These are phyloP conservation scores for Apiospora rasikravindrae DNA, from an alignment of 2,329 filamentous ascomycete species.

Conservation along the genomic window DNA sequence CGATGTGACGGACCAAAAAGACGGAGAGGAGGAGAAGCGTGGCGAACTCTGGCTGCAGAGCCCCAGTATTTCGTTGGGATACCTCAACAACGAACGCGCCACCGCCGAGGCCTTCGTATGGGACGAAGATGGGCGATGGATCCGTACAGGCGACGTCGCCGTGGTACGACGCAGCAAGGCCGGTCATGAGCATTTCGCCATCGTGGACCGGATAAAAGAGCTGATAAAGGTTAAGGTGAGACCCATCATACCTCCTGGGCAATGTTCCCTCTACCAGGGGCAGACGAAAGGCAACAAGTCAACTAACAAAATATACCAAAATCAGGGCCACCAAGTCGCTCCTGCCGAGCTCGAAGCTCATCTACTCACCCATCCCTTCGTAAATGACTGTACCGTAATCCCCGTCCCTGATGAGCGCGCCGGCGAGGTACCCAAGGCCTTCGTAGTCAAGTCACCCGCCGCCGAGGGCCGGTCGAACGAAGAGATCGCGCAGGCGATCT, in stretches of 20 bases:
- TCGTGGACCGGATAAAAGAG: conserved; percentile 74
- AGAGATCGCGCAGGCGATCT: conserved; percentile 50
- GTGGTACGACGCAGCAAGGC: conserved; percentile 66
- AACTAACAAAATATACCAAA: not conserved
- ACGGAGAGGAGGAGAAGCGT: conserved; percentile 68
- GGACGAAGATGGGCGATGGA: conserved; percentile 73
- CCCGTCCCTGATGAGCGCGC: conserved; percentile 67
- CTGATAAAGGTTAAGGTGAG: conserved; percentile 57
- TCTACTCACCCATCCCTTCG: conserved; percentile 73
- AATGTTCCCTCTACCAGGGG: no score
- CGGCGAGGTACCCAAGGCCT: conserved; percentile 71
- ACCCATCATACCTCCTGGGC: not conserved
- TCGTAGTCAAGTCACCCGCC: conserved; percentile 59
- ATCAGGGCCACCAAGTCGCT: conserved; percentile 76
- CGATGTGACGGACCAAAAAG: conserved; percentile 59
- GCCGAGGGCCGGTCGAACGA: conserved; percentile 40
- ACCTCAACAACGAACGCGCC: conserved; percentile 84
- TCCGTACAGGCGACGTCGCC: conserved; percentile 86
- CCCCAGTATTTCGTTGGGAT: conserved; percentile 80
- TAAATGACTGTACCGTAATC: conserved; percentile 82
- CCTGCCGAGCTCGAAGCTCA: conserved; percentile 84
- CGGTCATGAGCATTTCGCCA: conserved; percentile 81
- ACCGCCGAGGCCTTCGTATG: conserved; percentile 77
- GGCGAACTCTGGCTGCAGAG: conserved; percentile 83
- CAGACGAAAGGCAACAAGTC: not conserved